phyloP scores from a whole-genome alignment of 176 grass and related monocot genomes.

The Lolium rigidum region DNA sequence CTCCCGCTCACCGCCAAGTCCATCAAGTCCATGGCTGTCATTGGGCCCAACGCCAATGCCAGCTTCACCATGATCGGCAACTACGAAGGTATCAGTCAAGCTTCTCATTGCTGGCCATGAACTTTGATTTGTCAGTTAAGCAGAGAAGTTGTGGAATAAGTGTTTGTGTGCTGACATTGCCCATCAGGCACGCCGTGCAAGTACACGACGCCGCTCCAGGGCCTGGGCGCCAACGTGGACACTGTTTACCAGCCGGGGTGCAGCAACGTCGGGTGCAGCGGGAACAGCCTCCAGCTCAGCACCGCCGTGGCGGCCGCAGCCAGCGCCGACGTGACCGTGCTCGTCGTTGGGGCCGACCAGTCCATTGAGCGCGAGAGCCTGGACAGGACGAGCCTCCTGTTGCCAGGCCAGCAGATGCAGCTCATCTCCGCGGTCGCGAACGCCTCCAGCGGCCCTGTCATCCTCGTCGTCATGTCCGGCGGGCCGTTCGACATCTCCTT shows the following conservation, averaged over 20 bases:
- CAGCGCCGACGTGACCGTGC: constrained; percentile 77
- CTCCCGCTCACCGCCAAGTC: constrained; percentile 65
- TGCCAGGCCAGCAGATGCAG: constrained; percentile 67
- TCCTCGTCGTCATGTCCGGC: constrained; percentile 97
- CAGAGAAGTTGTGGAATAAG: neutral
- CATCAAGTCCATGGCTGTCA: constrained; percentile 79
- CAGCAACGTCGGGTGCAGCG: constrained; percentile 67
- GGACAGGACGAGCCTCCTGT: constrained; percentile 70
- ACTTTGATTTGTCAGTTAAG: neutral
- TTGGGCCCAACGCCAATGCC: constrained; percentile 94
- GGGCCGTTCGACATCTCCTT: constrained; percentile 78
- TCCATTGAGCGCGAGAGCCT: constrained; percentile 78
- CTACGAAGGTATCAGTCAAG: constrained; percentile 62
- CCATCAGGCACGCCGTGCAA: constrained; percentile 73
- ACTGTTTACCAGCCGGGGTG: constrained; percentile 86
- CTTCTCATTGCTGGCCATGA: neutral
- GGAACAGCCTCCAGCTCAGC: constrained; percentile 68
- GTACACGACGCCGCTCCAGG: constrained; percentile 80
- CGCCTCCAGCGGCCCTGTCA: constrained; percentile 65
- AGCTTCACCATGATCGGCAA: constrained; percentile 97
- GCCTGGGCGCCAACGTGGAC: constrained; percentile 54
- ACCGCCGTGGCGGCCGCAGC: constrained; percentile 67
- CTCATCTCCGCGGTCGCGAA: constrained; percentile 76
- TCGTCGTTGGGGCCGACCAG: constrained; percentile 79
- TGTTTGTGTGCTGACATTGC: neutral